Base-by-base conservation (phyloP, 2,329 filamentous ascomycete genomes). In the Grosmannia huntii region DNA sequence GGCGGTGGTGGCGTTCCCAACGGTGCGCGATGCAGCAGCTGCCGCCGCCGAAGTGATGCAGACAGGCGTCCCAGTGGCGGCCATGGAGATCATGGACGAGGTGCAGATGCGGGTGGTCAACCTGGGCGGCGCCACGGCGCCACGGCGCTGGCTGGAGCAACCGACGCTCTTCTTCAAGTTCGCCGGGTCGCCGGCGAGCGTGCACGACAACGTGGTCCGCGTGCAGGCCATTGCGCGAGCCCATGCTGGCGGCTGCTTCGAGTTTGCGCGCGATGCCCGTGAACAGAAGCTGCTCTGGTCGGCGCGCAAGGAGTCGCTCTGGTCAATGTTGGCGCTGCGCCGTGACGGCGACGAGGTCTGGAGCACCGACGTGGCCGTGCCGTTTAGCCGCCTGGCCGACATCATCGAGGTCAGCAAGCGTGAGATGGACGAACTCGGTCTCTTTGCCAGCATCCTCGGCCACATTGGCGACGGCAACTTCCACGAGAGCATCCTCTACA, bases 401-500 rank as follows among this genome's bases (percentile, higher is more conserved):
- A 86, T 91, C 59, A 78, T 80, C 75, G 90, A 95, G 68, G 77
- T 90, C 50, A 91, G 88, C 62, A 95, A 96, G 74, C 87, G 89
- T 68, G 89, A 95, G 67, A 85, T 95, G 79, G 87, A 92, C 66
- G 84, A 89, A 14, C 76, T 96, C 12, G 90, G 89, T 0, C 73
- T 96, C 1, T 95, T 96, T 68, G 89, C 90, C 1, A 90, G 87
- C 66, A 88, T 95, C 31, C 75, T 96, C 4, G 91, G 91, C 3
- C 91, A 96, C 67, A 86, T 96, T 59, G 91, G 91, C 14, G 91
- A 96, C 67, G 91, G 91, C 44, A 96, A 96, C 71, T 96, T 96
- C 74, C 91, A 96, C 69, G 86, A 91, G 68, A 89, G 86, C 68
- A 94, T 96, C 71, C 86, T 96, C 73, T 96, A 95, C 69, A 83